Evolutionary conservation across 148 eudicot species (phyloP).

Genomic region (Camellia lanceoleosa): DNA sequence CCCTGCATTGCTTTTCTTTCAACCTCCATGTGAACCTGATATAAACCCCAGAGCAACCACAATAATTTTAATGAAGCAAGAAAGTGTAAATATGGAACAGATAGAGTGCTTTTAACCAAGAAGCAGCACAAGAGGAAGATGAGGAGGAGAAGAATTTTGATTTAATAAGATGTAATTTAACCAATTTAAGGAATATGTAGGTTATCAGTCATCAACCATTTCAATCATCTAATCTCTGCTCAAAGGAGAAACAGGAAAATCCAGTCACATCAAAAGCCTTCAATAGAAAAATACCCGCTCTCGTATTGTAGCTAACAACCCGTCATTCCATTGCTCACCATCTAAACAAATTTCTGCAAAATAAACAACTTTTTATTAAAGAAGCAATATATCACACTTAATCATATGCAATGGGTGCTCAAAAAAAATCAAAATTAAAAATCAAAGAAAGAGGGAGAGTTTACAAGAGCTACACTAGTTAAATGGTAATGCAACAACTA

Average conservation of each 20-base stretch:
- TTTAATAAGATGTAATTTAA: background rate
- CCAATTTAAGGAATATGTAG: background rate
- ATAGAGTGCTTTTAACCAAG: constrained; percentile 1
- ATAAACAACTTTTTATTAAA: background rate
- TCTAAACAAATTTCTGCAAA: constrained; percentile 73
- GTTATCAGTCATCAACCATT: background rate
- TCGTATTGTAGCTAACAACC: constrained; percentile 90
- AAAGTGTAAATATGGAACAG: background rate
- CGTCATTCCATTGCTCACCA: constrained; percentile 97
- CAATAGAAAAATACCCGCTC: constrained; percentile 58
- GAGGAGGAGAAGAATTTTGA: background rate
- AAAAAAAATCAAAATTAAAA: background rate
- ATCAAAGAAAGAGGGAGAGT: background rate
- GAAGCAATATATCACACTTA: background rate
- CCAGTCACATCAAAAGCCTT: background rate
- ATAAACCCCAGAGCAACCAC: constrained; percentile 5
- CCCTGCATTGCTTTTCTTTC: constrained; percentile 70
- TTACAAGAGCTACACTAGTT: too few relatives aligned
- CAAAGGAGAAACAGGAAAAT: background rate
- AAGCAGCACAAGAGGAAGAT: background rate
- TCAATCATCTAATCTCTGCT: background rate
- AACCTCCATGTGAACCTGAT: constrained; percentile 95
- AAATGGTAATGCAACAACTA: background rate
- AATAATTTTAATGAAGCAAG: background rate
- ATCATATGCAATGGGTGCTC: background rate